These are phyloP conservation scores for Aspergillus novoparasiticus DNA, from an alignment of 2,329 filamentous ascomycete genomes.

Conservation along the genomic window DNA sequence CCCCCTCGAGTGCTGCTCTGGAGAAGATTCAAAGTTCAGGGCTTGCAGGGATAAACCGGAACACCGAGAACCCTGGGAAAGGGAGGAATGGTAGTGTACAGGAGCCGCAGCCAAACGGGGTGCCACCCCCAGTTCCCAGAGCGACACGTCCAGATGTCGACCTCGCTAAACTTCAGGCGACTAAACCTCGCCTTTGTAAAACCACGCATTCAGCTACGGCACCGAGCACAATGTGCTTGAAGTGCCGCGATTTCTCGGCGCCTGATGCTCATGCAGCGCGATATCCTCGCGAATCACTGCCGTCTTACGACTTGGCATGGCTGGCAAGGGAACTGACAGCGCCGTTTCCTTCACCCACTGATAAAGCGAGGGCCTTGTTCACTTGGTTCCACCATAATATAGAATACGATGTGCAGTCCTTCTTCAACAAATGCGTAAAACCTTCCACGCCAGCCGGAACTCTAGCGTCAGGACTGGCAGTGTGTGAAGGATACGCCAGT, in stretches of 20 bases:
- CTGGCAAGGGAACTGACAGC: conserved; percentile 77
- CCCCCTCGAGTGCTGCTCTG: conserved; percentile 36
- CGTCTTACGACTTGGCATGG: conserved; percentile 68
- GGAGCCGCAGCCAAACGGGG: not conserved
- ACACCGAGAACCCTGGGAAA: conserved; percentile 13
- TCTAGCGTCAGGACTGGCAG: conserved; percentile 75
- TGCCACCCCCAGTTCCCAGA: conserved; percentile 55
- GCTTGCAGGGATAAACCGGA: conserved; percentile 51
- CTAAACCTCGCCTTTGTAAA: conserved; percentile 48
- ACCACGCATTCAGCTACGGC: conserved; percentile 20
- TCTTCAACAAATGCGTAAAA: conserved; percentile 72
- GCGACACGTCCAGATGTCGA: conserved; percentile 62
- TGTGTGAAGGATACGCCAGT: conserved; percentile 89
- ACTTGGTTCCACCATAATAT: conserved; percentile 96
- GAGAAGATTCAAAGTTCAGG: conserved; percentile 48
- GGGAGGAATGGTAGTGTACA: conserved; percentile 17
- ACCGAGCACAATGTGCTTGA: conserved; percentile 60
- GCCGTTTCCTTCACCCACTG: conserved; percentile 78
- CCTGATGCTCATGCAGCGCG: conserved; percentile 77
- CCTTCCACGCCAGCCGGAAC: conserved; percentile 71
- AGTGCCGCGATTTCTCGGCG: conserved; percentile 84
- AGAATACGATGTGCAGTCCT: conserved; percentile 76
- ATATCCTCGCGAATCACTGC: conserved; percentile 73
- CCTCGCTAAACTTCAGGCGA: conserved; percentile 57
- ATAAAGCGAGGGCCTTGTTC: conserved; percentile 91